phyloP scores from a whole-genome alignment of 306 rosid species.

The Glycine latifolia region DNA sequence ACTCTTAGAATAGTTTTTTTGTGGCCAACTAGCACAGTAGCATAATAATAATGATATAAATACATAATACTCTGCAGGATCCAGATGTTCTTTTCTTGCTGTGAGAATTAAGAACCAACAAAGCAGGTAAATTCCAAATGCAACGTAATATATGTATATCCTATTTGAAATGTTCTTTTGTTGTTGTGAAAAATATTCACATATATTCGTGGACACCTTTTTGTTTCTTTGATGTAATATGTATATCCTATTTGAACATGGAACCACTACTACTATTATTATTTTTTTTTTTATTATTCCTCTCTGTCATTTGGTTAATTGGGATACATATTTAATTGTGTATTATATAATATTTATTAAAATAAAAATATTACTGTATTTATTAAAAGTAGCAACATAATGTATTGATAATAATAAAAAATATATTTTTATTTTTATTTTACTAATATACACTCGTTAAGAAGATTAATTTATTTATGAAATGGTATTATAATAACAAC shows the following conservation, averaged over 20 bases:
- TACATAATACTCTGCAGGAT: background rate
- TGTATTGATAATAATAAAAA: background rate
- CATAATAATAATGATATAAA: background rate
- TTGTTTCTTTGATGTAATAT: too few species aligned
- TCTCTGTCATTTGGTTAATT: background rate
- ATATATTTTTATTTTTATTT: background rate
- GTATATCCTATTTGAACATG: background rate
- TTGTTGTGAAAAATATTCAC: background rate
- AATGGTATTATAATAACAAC: background rate
- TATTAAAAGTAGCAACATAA: too few species aligned
- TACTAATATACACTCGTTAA: background rate
- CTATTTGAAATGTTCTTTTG: too few species aligned
- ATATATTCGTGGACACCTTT: background rate
- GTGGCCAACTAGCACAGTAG: conserved; percentile 17
- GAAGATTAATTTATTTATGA: background rate
- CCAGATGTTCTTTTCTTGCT: too few species aligned
- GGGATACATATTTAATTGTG: too few species aligned
- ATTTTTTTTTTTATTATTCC: background rate
- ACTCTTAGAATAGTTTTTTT: background rate
- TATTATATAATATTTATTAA: too few species aligned
- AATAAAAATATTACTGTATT: too few species aligned
- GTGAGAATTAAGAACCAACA: conserved; percentile 10
- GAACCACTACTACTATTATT: conserved; percentile 31
- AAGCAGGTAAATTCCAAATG: conserved; percentile 50
- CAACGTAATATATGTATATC: conserved; percentile 33